Evolutionary conservation across 805 yeast species (phyloP).

Genomic region (Yarrowia keelungensis): DNA sequence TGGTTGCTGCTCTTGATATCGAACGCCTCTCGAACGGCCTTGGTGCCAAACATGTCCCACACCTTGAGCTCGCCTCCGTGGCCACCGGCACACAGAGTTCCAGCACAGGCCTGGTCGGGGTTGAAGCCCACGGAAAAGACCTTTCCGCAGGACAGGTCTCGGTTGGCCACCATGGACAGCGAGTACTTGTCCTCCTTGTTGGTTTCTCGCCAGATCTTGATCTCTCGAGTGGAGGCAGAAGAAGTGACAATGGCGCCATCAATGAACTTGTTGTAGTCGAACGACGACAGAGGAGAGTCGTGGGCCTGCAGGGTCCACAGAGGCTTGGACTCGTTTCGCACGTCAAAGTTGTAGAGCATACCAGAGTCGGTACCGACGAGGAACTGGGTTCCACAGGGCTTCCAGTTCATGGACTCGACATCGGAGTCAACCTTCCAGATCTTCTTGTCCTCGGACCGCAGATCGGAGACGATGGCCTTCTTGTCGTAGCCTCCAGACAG

Average conservation of each 20-base stretch:
- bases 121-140: slow-evolving; percentile 85
- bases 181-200: slow-evolving; percentile 52
- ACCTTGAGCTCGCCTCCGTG: slow-evolving; percentile 81
- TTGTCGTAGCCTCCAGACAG: slow-evolving; percentile 94
- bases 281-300: slow-evolving; percentile 87
- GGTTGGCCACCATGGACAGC: slow-evolving; percentile 87
- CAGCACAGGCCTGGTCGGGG: slow-evolving; percentile 84
- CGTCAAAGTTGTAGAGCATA: slow-evolving; percentile 85
- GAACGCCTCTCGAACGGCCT: slow-evolving; percentile 75
- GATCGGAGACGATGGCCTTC: slow-evolving; percentile 78
- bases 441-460: slow-evolving; percentile 72
- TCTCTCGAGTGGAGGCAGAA: slow-evolving; percentile 86
- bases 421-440: slow-evolving; percentile 74
- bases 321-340: slow-evolving; percentile 69
- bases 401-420: slow-evolving; percentile 83
- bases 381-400: slow-evolving; percentile 57
- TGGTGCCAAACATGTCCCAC: slow-evolving; percentile 90
- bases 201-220: slow-evolving; percentile 87
- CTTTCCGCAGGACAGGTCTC: slow-evolving; percentile 94
- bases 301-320: slow-evolving; percentile 97
- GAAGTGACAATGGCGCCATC: slow-evolving; percentile 82
- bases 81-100: slow-evolving; percentile 87
- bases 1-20: slow-evolving; percentile 48
- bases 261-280: slow-evolving; percentile 70
- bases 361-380: slow-evolving; percentile 94